Evolutionary conservation across 2,329 filamentous ascomycete species (phyloP), one percentile per base, ranked within the genome.

Genomic region (Ceratocystis colombiana): DNA sequence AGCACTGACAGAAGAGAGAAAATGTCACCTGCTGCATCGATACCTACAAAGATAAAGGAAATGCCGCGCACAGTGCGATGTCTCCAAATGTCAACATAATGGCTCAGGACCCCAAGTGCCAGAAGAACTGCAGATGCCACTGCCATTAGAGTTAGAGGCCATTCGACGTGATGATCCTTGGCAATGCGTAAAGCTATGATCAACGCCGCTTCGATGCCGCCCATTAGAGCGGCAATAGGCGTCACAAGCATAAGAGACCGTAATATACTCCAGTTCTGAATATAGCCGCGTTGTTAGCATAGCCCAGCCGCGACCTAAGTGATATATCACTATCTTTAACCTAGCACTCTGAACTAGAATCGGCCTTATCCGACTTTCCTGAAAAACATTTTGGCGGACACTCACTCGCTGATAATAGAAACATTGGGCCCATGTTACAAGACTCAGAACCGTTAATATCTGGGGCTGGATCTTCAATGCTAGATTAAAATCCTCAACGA

Each of bases 31-130:
- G 83, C 77, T 0, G 86, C 87, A 73, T 89, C 87, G 55, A 89
- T 86, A 1, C 77, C 83, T 0, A 88, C 85, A 69, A 90, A 90
- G 1, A 88, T 76, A 73, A 89, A 89, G 0, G 85, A 88, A 48
- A 89, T 88, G 6, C 87, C 86, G 15, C 85, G 78, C 1, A 88
- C 86, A 0, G 85, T 88, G 5, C 83, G 79, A 69, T 88, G 81
- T 1, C 78, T 72, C 71, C 83, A 88, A 25, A 90, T 88, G 69
- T 89, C 86, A 77, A 81, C 83, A 70, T 89, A 89, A 72, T 89
- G 86, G 1, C 83, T 76, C 6, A 88, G 74, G 0, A 89, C 87
- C 0, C 87, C 87, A 1, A 83, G 79, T 1, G 84, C 84, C 1
- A 89, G 79, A 2, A 89, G 76, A 0, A 78, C 72, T 0, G 86